Evolutionary conservation across 345 rosid genomes (phyloP).

Genomic region (Eucalyptus curtisii): DNA sequence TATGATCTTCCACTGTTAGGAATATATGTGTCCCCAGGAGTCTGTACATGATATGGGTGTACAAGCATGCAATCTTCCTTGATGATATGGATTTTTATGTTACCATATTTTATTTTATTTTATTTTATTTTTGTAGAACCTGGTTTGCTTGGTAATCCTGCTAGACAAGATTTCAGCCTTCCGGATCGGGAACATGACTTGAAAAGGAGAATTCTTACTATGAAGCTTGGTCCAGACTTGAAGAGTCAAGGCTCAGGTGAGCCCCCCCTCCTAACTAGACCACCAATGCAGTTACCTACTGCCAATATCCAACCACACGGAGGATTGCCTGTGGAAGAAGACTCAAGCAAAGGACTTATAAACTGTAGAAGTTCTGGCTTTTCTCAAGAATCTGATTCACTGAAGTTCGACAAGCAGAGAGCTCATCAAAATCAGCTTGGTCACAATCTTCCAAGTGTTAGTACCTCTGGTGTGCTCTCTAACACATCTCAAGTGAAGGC

Average conservation of each 20-base stretch:
- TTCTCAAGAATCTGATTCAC: constrained; percentile 26
- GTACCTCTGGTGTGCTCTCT: constrained; percentile 22
- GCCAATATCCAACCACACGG: constrained; percentile 38
- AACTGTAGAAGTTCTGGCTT: constrained; percentile 11
- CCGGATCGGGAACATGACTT: constrained; percentile 11
- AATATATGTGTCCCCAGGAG: background rate
- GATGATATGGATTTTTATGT: background rate
- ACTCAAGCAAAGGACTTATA: constrained; percentile 9
- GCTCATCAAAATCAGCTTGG: constrained; percentile 23
- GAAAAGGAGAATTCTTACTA: constrained; percentile 19
- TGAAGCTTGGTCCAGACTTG: constrained; percentile 34
- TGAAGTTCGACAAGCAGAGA: constrained; percentile 37
- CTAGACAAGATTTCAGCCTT: constrained; percentile 39
- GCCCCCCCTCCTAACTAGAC: constrained; percentile 55
- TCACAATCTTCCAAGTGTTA: constrained; percentile 18
- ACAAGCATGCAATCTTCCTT: background rate
- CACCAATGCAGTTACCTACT: constrained; percentile 30
- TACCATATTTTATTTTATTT: too few relatives aligned
- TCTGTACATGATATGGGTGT: background rate
- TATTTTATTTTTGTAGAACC: constrained; percentile 33
- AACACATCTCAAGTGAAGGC: constrained; percentile 39
- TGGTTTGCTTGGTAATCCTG: constrained; percentile 82
- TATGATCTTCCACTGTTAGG: constrained; percentile 10
- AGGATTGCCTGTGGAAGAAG: constrained; percentile 73
- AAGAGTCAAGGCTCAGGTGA: constrained; percentile 58